A percentile compares a stretch with the other conserved stretches of the same genome.
phyloP scores from a whole-genome alignment of 768 basidiomycete species.

The Calocybe indica region DNA sequence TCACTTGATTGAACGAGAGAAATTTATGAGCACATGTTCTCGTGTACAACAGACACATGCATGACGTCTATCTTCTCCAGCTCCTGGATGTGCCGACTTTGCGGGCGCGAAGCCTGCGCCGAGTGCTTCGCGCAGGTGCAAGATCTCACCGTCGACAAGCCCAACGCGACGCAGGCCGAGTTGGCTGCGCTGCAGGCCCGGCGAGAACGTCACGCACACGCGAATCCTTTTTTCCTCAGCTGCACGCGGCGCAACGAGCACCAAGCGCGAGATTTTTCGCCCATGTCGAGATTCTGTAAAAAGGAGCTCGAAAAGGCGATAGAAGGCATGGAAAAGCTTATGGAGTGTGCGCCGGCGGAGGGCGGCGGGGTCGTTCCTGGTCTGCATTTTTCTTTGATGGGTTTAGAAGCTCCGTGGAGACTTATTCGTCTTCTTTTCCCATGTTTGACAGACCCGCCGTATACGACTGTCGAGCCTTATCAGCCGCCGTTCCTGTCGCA shows the following conservation, averaged over 20 bases:
- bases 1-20: conserved; percentile 1
- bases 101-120: conserved; percentile 85
- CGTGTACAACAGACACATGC: conserved; percentile 67
- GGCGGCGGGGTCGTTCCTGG: not conserved
- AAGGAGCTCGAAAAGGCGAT: conserved; percentile 62
- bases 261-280: conserved; percentile 59
- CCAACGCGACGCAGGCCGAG: conserved; percentile 41
- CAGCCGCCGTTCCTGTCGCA: conserved; percentile 12
- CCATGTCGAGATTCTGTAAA: conserved; percentile 71
- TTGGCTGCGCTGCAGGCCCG: conserved; percentile 42
- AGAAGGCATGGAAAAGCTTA: conserved; percentile 57
- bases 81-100: conserved; percentile 87
- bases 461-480: not conserved
- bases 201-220: conserved; percentile 56
- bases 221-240: conserved; percentile 68
- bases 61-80: conserved; percentile 90
- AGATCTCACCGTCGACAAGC: conserved; percentile 52
- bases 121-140: conserved; percentile 73
- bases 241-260: conserved; percentile 74
- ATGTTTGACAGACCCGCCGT: not conserved
- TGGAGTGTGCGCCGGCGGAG: conserved; percentile 11
- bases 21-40: conserved; percentile 2
- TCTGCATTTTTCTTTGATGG: too few species aligned
- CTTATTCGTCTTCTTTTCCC: not conserved
- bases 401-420: not conserved